These are phyloP conservation scores for Sungouiella blattae DNA, from an alignment of 805 yeast genomes.

Conservation along the genomic window DNA sequence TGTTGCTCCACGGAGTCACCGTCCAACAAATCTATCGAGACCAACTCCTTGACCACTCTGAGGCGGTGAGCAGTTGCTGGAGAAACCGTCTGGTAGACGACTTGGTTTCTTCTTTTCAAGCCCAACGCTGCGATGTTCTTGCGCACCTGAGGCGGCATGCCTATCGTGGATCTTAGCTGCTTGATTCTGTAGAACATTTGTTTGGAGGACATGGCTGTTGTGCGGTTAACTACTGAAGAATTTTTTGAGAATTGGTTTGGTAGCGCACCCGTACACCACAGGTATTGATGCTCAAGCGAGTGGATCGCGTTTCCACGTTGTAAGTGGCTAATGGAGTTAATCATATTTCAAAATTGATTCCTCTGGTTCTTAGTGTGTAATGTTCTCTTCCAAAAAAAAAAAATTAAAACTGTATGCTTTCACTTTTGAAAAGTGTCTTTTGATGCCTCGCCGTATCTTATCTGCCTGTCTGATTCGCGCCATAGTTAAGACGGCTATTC, in stretches of 20 bases:
- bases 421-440: too few relatives aligned
- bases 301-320: too few relatives aligned
- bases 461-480: too few relatives aligned
- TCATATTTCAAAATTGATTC: too few relatives aligned
- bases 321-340: too few relatives aligned
- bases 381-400: too few relatives aligned
- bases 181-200: slow-evolving; percentile 52
- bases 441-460: too few relatives aligned
- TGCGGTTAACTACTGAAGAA: not conserved
- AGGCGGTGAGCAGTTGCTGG: slow-evolving; percentile 85
- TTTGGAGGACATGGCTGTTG: slow-evolving; percentile 9
- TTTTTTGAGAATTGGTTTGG: slow-evolving; percentile 2
- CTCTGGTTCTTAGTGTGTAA: too few relatives aligned
- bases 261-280: too few relatives aligned
- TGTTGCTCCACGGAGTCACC: slow-evolving; percentile 7
- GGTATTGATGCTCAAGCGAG: too few relatives aligned
- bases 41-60: slow-evolving; percentile 79
- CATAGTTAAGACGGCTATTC: too few relatives aligned
- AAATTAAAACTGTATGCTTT: too few relatives aligned
- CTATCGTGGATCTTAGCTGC: slow-evolving; percentile 79
- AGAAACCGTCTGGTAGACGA: slow-evolving; percentile 66
- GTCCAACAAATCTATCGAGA: slow-evolving; percentile 72
- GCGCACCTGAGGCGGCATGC: slow-evolving; percentile 67
- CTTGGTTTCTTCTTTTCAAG: slow-evolving; percentile 66
- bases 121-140: slow-evolving; percentile 72